Percentiles rank a stretch among this genome's conserved stretches.
Evolutionary conservation across 768 basidiomycete species (phyloP).

Genomic region (Xanthoconium purpureum): DNA sequence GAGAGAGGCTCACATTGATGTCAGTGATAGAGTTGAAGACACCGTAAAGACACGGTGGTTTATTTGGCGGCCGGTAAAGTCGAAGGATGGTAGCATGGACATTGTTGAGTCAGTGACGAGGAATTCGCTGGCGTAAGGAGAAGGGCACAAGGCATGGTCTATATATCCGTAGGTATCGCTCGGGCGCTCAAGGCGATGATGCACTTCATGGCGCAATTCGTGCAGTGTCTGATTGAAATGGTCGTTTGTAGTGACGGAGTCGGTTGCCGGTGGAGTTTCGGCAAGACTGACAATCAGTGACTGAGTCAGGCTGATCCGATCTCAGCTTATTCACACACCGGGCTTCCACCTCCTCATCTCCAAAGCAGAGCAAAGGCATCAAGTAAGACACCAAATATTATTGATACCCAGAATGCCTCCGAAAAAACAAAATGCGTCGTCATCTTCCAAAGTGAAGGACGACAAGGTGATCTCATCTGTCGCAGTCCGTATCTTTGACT

Average conservation of each 20-base stretch:
- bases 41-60: conserved; percentile 6
- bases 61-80: conserved; percentile 2
- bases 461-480: conserved; percentile 61
- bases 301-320: neutral
- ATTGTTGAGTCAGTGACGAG: conserved; percentile 4
- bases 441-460: conserved; percentile 70
- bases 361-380: neutral
- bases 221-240: neutral
- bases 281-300: neutral
- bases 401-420: conserved; percentile 58
- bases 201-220: neutral
- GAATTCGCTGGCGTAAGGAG: neutral
- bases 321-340: too few relatives aligned
- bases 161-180: conserved; percentile 7
- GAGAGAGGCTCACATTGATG: conserved; percentile 5
- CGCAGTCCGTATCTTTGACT: conserved; percentile 15
- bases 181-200: conserved; percentile 1
- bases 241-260: neutral
- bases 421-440: conserved; percentile 61
- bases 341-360: neutral
- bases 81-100: neutral
- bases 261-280: neutral
- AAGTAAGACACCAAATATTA: neutral
- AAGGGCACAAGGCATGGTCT: neutral
- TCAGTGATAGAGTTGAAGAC: conserved; percentile 10